Conservation (phyloP, 108 stramenopile species). For the Discostella stelligeroides region DNA sequence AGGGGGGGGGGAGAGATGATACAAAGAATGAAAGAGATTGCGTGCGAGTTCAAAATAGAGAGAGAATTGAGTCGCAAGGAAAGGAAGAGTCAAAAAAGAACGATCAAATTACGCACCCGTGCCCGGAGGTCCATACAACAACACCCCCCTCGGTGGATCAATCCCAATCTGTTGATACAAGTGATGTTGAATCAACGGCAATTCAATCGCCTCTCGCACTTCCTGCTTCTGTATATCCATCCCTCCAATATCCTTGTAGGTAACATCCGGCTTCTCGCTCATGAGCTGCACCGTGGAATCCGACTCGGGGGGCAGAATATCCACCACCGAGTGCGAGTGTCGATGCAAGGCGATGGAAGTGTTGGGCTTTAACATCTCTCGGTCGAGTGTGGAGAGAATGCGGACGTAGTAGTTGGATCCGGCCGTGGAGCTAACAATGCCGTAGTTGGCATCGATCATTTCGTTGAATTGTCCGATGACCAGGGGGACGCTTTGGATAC, state of each 20-base stretch:
- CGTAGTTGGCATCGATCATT: slow-evolving; percentile 99
- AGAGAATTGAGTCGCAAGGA: no score
- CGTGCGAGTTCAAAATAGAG: neutral
- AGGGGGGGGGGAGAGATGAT: neutral
- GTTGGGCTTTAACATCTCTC: slow-evolving; percentile 98
- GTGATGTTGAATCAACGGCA: slow-evolving; percentile 97
- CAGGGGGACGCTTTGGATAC: slow-evolving; percentile 97
- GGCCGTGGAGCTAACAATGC: slow-evolving; percentile 94
- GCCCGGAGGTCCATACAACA: slow-evolving; percentile 90
- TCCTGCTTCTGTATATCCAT: slow-evolving; percentile 99
- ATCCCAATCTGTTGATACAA: slow-evolving; percentile 99
- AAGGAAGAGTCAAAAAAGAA: no score
- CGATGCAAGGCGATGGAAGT: slow-evolving; percentile 97
- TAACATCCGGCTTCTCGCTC: slow-evolving; percentile 98
- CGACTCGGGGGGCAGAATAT: slow-evolving; percentile 97
- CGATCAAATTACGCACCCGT: slow-evolving; percentile 39
- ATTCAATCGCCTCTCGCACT: slow-evolving; percentile 98
- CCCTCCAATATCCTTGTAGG: slow-evolving; percentile 99
- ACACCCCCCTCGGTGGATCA: slow-evolving; percentile 98
- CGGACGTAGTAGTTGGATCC: slow-evolving; percentile 98
- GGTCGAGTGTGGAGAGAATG: slow-evolving; percentile 95
- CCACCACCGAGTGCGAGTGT: slow-evolving; percentile 98
- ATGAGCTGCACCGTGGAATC: slow-evolving; percentile 99
- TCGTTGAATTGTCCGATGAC: slow-evolving; percentile 99
- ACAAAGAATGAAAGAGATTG: no score